These are phyloP conservation scores for Leishmania mexicana DNA, from an alignment of 208 protist species.

Conservation along the genomic window DNA sequence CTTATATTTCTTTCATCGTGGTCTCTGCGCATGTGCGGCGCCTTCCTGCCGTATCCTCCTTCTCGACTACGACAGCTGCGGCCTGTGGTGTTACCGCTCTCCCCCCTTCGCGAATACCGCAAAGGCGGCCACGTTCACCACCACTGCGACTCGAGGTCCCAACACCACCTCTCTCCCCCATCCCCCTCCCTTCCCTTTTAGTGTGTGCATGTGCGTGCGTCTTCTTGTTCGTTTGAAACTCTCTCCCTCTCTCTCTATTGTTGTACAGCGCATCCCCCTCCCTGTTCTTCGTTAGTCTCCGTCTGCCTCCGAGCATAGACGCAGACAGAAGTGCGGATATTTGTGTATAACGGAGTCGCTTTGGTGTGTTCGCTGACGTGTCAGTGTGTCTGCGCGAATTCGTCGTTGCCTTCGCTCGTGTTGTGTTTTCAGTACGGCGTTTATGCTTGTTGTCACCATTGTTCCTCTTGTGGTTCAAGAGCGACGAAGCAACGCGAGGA, in stretches of 20 bases:
- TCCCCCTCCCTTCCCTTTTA: background rate
- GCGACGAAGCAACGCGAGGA: background rate
- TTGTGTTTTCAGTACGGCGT: background rate
- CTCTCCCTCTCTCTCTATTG: background rate
- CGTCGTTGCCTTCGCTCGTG: background rate
- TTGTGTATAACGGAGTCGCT: background rate
- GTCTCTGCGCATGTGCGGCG: background rate
- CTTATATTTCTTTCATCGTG: background rate
- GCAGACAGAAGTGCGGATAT: background rate
- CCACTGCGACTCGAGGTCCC: background rate
- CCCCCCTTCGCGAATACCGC: background rate
- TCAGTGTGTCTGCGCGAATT: background rate
- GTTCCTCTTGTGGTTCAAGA: background rate
- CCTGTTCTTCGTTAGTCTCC: background rate
- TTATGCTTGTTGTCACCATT: background rate
- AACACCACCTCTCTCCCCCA: background rate
- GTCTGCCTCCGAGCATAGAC: background rate
- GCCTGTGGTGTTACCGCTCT: background rate
- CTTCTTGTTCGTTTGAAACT: background rate
- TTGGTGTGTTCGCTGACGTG: too few relatives aligned
- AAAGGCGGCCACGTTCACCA: background rate
- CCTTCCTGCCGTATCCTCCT: background rate
- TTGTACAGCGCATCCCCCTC: background rate
- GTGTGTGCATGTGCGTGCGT: background rate
- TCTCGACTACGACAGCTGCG: too few relatives aligned